Evolutionary conservation across 2,329 filamentous ascomycete genomes (phyloP), one percentile per base, ranked within the genome.

Genomic region (Diaporthe vexans): DNA sequence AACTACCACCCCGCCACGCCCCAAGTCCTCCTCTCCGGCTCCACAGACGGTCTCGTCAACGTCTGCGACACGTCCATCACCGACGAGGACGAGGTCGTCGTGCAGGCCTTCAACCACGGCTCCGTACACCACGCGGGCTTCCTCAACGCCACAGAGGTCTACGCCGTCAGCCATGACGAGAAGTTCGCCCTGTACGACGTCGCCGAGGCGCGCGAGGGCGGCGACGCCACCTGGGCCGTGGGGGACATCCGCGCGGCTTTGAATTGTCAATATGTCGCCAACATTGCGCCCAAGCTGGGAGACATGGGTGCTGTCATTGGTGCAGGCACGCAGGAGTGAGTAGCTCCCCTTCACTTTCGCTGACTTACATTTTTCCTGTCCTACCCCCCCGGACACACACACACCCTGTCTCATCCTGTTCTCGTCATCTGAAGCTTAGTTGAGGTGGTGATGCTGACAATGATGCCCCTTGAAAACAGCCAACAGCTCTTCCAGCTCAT

Each of bases 11-110:
- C 92, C 0, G 84, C 83, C 3, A 85, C 89, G 65, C 86, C 89
- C 0, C 86, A 89, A 58, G 85, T 94, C 21, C 88, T 96, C 8
- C 86, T 96, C 15, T 94, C 93, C 1, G 93, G 93, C 57, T 94
- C 93, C 51, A 96, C 94, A 19, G 94, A 97, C 82, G 94, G 94
- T 9, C 88, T 96, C 1, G 88, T 96, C 78, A 95, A 94, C 79
- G 86, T 96, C 59, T 94, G 93, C 83, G 92, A 97, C 83, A 93
- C 90, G 24, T 87, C 88, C 63, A 88, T 94, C 74, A 83, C 86
- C 24, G 92, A 94, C 77, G 94, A 96, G 82, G 94, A 96, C 80
- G 94, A 96, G 61, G 91, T 94, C 0, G 85, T 95, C 26, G 86
- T 93, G 74, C 93, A 95, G 82, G 94, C 94, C 17, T 91, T 95